These are phyloP conservation scores for Cutaneotrichosporon sp. DNA, from an alignment of 1,284 basidiomycete species.

Conservation along the genomic window DNA sequence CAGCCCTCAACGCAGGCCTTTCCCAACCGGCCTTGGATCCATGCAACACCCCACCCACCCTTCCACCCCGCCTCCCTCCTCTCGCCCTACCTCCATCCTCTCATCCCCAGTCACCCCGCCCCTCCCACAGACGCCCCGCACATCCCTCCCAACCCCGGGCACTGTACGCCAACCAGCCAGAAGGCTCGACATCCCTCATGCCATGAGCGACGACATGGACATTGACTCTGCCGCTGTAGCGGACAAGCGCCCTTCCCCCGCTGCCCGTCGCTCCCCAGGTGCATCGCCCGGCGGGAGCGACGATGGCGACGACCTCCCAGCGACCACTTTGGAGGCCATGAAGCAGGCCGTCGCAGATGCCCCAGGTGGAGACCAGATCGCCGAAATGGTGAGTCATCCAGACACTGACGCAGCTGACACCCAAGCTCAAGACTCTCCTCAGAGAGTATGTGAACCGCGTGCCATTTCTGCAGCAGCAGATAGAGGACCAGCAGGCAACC, in stretches of 20 bases:
- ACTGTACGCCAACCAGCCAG: constrained; percentile 2
- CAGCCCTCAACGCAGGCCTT: too few relatives aligned
- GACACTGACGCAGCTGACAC: neutral
- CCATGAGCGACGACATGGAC: constrained; percentile 12
- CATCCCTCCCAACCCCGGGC: constrained; percentile 28
- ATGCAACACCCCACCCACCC: constrained; percentile 23
- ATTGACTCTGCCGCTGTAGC: neutral
- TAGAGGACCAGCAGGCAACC: constrained; percentile 43
- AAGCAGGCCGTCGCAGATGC: neutral
- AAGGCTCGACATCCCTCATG: constrained; percentile 10
- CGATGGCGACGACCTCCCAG: neutral
- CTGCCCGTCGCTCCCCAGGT: too few relatives aligned
- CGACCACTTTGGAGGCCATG: neutral
- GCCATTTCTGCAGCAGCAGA: constrained; percentile 38
- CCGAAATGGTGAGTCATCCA: constrained; percentile 33
- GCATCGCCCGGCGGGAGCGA: neutral
- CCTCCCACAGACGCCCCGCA: constrained; percentile 29
- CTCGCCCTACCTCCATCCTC: constrained; percentile 24
- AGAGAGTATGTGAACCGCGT: constrained; percentile 28
- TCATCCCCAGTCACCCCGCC: constrained; percentile 34
- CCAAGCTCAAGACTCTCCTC: constrained; percentile 39
- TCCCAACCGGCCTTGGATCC: constrained; percentile 10
- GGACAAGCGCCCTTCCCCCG: neutral
- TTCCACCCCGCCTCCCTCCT: constrained; percentile 26
- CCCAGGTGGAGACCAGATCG: constrained; percentile 20